These are phyloP conservation scores for Lycium ferocissimum DNA, from an alignment of 257 asterid genomes.

Conservation along the genomic window DNA sequence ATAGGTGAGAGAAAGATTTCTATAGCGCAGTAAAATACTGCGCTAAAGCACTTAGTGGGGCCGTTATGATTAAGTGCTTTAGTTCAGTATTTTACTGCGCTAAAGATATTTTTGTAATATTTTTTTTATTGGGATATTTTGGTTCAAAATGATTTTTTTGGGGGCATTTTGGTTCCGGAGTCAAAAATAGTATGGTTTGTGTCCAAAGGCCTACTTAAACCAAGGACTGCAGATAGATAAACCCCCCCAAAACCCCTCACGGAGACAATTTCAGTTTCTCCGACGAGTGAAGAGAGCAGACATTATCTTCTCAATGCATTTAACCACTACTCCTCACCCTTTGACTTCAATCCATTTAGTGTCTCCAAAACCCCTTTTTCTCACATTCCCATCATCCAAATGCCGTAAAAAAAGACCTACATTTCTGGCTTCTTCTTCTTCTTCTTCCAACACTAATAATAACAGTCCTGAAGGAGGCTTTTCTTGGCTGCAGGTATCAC, in stretches of 20 bases:
- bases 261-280: background rate
- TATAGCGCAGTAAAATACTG: too few relatives aligned
- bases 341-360: slow-evolving; percentile 3
- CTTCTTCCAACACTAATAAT: slow-evolving; percentile 42
- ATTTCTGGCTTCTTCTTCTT: slow-evolving; percentile 64
- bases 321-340: background rate
- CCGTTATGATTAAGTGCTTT: too few relatives aligned
- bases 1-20: too few relatives aligned
- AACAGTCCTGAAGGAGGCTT: slow-evolving; percentile 63
- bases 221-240: slow-evolving; percentile 35
- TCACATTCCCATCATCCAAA: slow-evolving; percentile 31
- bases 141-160: too few relatives aligned
- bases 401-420: slow-evolving; percentile 37
- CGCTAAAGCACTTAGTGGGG: too few relatives aligned
- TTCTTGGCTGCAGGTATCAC: slow-evolving; percentile 73
- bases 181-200: too few relatives aligned
- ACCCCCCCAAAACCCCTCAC: slow-evolving; percentile 17
- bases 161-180: too few relatives aligned
- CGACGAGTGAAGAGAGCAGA: background rate
- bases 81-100: too few relatives aligned
- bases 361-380: slow-evolving; percentile 26
- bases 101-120: too few relatives aligned
- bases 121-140: too few relatives aligned
- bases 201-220: background rate
- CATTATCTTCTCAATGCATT: slow-evolving; percentile 29